These are phyloP conservation scores for Lotmaria passim DNA, from an alignment of 208 protist genomes.

Conservation along the genomic window DNA sequence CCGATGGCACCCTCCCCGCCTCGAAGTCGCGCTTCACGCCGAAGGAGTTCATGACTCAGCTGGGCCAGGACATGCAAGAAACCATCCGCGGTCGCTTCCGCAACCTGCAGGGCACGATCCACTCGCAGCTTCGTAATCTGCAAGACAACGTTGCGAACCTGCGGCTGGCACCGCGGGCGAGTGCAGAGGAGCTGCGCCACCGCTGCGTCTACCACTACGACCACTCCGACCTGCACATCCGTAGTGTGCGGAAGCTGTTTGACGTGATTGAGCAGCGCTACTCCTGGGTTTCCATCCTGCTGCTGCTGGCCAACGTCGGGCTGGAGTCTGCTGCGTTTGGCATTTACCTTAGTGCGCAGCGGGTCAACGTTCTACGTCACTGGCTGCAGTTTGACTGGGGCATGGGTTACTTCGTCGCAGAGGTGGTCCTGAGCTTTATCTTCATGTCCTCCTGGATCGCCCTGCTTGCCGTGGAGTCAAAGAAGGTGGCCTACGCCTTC, in stretches of 20 bases:
- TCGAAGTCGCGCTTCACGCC: background rate
- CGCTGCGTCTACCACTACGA: conserved; percentile 32
- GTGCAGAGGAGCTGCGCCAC: conserved; percentile 7
- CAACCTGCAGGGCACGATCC: conserved; percentile 34
- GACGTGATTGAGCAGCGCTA: conserved; percentile 52
- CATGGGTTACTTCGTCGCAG: conserved; percentile 31
- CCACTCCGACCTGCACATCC: conserved; percentile 31
- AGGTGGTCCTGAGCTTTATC: conserved; percentile 36
- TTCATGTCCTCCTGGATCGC: conserved; percentile 38
- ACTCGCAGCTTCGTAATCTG: conserved; percentile 37
- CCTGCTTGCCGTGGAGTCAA: conserved; percentile 33
- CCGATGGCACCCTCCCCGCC: conserved; percentile 16
- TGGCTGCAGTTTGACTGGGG: conserved; percentile 40
- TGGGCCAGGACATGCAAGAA: conserved; percentile 28
- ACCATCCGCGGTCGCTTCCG: conserved; percentile 20
- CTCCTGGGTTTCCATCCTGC: conserved; percentile 43
- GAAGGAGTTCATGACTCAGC: conserved; percentile 19
- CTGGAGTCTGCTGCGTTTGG: conserved; percentile 39
- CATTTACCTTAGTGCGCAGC: conserved; percentile 37
- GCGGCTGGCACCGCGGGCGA: conserved; percentile 9
- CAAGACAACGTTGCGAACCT: conserved; percentile 40
- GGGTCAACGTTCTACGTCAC: conserved; percentile 10
- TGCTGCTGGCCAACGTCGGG: conserved; percentile 34
- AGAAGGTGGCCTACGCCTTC: conserved; percentile 35
- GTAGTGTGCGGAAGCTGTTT: conserved; percentile 52